Conservation (phyloP, 192 early-diverging fungal genomes). For the Allomyces macrogynus region DNA sequence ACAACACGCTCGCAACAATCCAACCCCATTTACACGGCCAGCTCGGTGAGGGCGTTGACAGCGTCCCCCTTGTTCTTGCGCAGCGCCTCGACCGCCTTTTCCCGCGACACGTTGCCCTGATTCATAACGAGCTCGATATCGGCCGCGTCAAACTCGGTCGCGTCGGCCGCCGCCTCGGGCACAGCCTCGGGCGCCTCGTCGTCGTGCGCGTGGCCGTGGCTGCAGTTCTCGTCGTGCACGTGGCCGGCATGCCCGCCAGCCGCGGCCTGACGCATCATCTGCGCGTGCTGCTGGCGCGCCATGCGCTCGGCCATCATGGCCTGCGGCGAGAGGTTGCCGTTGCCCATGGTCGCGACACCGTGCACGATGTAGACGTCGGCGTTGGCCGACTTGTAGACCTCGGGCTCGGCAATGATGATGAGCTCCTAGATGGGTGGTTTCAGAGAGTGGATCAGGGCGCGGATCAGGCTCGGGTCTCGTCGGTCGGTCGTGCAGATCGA, state of each 20-base stretch:
- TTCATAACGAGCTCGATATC: slow-evolving; percentile 87
- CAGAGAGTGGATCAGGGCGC: too few species aligned
- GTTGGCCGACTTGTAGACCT: slow-evolving; percentile 76
- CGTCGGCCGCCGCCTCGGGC: slow-evolving; percentile 20
- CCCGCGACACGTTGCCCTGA: slow-evolving; percentile 70
- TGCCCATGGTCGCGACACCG: slow-evolving; percentile 79
- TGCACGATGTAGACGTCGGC: slow-evolving; percentile 92
- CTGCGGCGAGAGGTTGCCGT: slow-evolving; percentile 56
- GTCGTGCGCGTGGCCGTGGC: slow-evolving; percentile 15
- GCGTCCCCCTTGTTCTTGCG: slow-evolving; percentile 72
- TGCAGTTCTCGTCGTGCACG: too few species aligned
- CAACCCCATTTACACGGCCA: slow-evolving; percentile 9
- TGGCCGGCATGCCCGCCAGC: slow-evolving; percentile 18
- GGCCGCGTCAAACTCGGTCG: slow-evolving; percentile 59
- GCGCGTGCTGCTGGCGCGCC: slow-evolving; percentile 28
- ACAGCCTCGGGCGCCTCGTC: slow-evolving; percentile 58
- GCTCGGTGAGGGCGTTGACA: slow-evolving; percentile 90
- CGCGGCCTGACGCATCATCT: slow-evolving; percentile 16
- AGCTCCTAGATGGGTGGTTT: slow-evolving; percentile 24
- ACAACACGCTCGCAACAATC: too few species aligned
- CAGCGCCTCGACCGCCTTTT: slow-evolving; percentile 81
- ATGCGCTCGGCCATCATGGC: slow-evolving; percentile 36
- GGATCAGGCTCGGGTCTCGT: too few species aligned
- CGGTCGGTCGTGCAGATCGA: too few species aligned
- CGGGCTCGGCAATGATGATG: slow-evolving; percentile 72